Conservation (phyloP, 31 red algal species). For the Asparagopsis taxiformis region DNA sequence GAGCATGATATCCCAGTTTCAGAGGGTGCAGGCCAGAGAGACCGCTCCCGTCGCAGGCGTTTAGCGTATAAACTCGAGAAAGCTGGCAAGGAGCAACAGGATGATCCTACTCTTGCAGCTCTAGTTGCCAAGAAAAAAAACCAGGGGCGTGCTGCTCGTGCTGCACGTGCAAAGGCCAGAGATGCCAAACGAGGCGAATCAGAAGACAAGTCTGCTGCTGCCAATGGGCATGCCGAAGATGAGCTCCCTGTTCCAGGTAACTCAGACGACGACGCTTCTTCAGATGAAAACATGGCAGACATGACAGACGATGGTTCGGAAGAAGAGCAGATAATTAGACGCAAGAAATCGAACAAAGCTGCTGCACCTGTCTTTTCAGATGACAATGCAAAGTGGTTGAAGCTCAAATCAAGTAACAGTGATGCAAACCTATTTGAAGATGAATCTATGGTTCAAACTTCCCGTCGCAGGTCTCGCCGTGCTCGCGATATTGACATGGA, state of each 20-base stretch:
- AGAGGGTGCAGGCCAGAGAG: conserved; percentile 39
- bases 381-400: conserved; percentile 57
- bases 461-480: background rate
- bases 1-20: conserved; percentile 49
- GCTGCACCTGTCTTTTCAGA: conserved; percentile 27
- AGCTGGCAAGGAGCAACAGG: conserved; percentile 15
- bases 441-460: background rate
- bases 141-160: background rate
- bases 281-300: conserved; percentile 2
- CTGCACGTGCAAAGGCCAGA: background rate
- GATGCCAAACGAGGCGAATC: background rate
- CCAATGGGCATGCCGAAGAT: background rate
- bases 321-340: background rate
- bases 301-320: background rate
- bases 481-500: background rate
- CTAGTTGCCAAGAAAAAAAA: conserved; percentile 7
- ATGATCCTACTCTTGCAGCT: conserved; percentile 15
- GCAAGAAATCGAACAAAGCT: background rate
- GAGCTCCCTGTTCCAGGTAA: background rate
- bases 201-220: background rate
- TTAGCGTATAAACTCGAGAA: conserved; percentile 47
- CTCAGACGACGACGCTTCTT: background rate
- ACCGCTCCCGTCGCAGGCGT: conserved; percentile 61
- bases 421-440: background rate
- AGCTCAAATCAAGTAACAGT: conserved; percentile 6